Percentiles rank a stretch among this genome's conserved stretches.
Conservation (phyloP, 306 rosid genomes). For the Begonia peltatifolia region DNA sequence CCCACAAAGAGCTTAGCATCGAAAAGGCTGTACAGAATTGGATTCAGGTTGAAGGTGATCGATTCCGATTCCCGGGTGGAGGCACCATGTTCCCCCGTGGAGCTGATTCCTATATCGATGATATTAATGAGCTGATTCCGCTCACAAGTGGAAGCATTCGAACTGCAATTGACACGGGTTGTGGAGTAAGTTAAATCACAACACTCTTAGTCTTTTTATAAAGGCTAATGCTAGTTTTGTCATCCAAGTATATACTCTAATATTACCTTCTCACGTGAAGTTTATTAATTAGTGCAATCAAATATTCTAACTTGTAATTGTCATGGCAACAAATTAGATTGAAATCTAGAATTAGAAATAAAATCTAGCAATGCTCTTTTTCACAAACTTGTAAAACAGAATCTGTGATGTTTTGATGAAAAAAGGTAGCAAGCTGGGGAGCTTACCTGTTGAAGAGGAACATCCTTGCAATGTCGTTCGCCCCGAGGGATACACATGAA, state of each 20-base stretch:
- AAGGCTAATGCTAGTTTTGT: too few species aligned
- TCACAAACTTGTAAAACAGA: background rate
- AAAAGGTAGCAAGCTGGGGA: constrained; percentile 98
- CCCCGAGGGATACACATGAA: constrained; percentile 95
- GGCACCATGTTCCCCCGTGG: constrained; percentile 97
- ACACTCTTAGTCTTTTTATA: too few species aligned
- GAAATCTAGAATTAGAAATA: too few species aligned
- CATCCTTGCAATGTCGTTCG: constrained; percentile 78
- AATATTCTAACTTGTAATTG: too few species aligned
- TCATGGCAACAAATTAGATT: too few species aligned
- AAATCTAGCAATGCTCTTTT: background rate
- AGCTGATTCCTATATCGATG: constrained; percentile 89
- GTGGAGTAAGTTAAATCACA: constrained; percentile 62
- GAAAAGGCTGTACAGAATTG: constrained; percentile 93
- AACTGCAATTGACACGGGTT: constrained; percentile 94
- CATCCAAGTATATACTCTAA: too few species aligned
- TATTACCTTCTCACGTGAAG: too few species aligned
- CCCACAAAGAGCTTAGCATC: constrained; percentile 83
- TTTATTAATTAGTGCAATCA: background rate
- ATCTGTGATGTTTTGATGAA: constrained; percentile 11
- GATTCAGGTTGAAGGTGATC: constrained; percentile 88
- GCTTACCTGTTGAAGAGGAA: constrained; percentile 75
- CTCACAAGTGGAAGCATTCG: constrained; percentile 52
- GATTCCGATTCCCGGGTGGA: constrained; percentile 91
- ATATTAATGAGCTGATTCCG: constrained; percentile 68